Conservation (phyloP, 495 filamentous ascomycete genomes). For the Bacidia rubella region DNA sequence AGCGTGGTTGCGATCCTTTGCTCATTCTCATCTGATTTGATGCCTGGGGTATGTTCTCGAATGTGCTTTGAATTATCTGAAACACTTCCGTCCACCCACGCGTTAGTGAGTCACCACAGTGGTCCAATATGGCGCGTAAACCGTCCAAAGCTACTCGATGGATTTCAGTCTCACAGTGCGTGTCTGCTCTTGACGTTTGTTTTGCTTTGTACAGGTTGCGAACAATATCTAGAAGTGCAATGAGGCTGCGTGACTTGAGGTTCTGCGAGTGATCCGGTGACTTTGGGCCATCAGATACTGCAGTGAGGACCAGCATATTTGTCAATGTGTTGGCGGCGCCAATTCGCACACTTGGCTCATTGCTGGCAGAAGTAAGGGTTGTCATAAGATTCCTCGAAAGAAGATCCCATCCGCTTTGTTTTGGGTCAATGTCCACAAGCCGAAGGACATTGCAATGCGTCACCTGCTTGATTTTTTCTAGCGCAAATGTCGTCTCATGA, state of each 20-base stretch:
- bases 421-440: conserved; percentile 45
- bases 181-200: conserved; percentile 5
- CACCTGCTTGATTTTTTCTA: conserved; percentile 70
- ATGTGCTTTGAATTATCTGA: conserved; percentile 72
- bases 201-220: conserved; percentile 33
- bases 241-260: conserved; percentile 58
- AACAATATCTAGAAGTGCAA: conserved; percentile 47
- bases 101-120: conserved; percentile 70
- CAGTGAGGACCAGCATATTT: conserved; percentile 53
- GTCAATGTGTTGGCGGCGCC: conserved; percentile 63
- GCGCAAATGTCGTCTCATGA: conserved; percentile 60
- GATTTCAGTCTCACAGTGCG: conserved; percentile 54
- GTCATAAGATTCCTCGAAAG: conserved; percentile 57
- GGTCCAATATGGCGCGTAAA: conserved; percentile 69
- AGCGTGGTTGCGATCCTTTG: conserved; percentile 34
- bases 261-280: conserved; percentile 36
- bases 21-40: conserved; percentile 13
- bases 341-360: conserved; percentile 48
- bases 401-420: conserved; percentile 60
- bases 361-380: conserved; percentile 40
- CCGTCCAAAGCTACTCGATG: conserved; percentile 72
- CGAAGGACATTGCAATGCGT: conserved; percentile 67
- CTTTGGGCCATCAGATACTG: conserved; percentile 34
- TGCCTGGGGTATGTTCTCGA: conserved; percentile 32
- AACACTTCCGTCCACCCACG: conserved; percentile 79